A percentile compares a stretch with the other conserved stretches of the same genome.
These are phyloP conservation scores for Agrostemma githago DNA, from an alignment of 148 eudicot species.

Conservation along the genomic window DNA sequence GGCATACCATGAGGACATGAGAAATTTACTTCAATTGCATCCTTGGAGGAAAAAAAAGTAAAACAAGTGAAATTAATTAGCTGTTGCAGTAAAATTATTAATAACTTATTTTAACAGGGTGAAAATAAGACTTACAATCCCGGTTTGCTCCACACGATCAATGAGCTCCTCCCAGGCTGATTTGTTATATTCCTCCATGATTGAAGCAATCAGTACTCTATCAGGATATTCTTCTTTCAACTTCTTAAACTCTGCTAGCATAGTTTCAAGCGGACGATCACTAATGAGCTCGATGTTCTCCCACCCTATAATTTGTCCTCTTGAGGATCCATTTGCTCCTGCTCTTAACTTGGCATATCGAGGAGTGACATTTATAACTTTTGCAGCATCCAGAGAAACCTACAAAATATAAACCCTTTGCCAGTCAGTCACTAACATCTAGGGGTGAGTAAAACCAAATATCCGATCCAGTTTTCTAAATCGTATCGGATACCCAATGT, in stretches of 20 bases:
- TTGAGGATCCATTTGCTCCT: slow-evolving; percentile 74
- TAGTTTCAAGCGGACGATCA: slow-evolving; percentile 94
- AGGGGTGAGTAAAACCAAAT: not conserved
- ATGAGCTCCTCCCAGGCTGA: slow-evolving; percentile 97
- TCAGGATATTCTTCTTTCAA: slow-evolving; percentile 96
- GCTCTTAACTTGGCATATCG: slow-evolving; percentile 82
- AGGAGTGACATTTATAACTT: slow-evolving; percentile 94
- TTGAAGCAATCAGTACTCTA: slow-evolving; percentile 86
- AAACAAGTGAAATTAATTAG: slow-evolving; percentile 9
- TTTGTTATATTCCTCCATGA: slow-evolving; percentile 94
- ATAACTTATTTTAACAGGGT: not conserved
- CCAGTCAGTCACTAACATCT: not conserved
- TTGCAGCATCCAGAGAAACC: slow-evolving; percentile 93
- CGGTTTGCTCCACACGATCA: slow-evolving; percentile 92
- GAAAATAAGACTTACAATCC: slow-evolving; percentile 52
- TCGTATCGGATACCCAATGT: too few relatives aligned
- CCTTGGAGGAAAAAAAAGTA: slow-evolving; percentile 34
- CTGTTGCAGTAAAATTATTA: not conserved
- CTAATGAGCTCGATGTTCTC: slow-evolving; percentile 91
- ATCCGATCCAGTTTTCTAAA: too few relatives aligned
- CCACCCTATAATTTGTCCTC: slow-evolving; percentile 95
- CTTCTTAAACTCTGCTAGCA: slow-evolving; percentile 85
- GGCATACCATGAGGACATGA: slow-evolving; percentile 99
- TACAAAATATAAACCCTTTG: slow-evolving; percentile 19
- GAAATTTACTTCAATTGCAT: slow-evolving; percentile 90